Evolutionary conservation across 2,329 filamentous ascomycete species (phyloP), one percentile per base, ranked within the genome.

Genomic region (Fusarium bactridioides): DNA sequence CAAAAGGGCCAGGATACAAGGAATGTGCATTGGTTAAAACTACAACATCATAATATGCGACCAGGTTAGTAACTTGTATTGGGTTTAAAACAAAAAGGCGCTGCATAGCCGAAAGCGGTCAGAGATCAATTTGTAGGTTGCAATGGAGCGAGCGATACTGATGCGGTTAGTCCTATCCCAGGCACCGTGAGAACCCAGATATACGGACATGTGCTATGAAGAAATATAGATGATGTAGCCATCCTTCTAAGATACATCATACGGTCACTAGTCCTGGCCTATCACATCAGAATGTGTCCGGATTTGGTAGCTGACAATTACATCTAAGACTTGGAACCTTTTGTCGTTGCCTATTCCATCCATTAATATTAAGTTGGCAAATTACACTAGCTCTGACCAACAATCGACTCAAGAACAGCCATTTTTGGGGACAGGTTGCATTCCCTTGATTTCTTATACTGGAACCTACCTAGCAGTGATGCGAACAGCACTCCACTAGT

Each of bases 361-460:
- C 23, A 40, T 54, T n/a, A 18, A n/a, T 38, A n/a, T 40, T 40
- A 16, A 27, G 33, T 69, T 55, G 47, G 54, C 37, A 61, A 60
- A 61, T 38, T 48, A 57, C 45, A 65, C 51, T 54, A 59, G 65
- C 48, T 67, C 55, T 44, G 33, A 51, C 54, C 63, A 64, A 44
- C 48, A 73, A 70, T 63, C 62, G 58, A 72, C 69, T 61, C 57
- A 45, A 65, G 59, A 45, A 67, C 64, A 61, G 62, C 57, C 63
- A 60, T 69, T 76, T 60, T 73, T 70, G 64, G 74, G 75, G 69
- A 76, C 71, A 77, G 73, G 69, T 76, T 77, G 73, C 75, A 77
- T 77, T 77, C 75, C 75, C 71, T 75, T 37, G 54, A 44, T 62
- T 57, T 45, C 25, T 57, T 47, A 71, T 67, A 73, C 50, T 70